Evolutionary conservation across 805 yeast species (phyloP).

Genomic region (Nakazawaea populi): DNA sequence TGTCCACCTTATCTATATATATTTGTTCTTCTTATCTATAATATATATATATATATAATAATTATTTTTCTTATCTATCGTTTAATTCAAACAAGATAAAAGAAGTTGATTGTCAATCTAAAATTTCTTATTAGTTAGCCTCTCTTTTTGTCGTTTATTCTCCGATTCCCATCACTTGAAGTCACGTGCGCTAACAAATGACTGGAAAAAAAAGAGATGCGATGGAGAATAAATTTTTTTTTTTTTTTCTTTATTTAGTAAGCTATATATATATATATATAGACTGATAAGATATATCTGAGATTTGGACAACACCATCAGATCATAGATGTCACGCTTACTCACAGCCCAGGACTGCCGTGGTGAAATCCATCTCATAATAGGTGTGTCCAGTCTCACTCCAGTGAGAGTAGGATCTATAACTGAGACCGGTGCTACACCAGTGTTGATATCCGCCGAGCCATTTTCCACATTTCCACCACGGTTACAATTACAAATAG

Average conservation of each 20-base stretch:
- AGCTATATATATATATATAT: background rate
- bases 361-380: slow-evolving; percentile 50
- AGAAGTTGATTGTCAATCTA: background rate
- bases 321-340: background rate
- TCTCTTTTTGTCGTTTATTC: background rate
- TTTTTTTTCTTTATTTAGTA: background rate
- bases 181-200: background rate
- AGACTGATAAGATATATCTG: background rate
- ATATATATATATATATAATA: no score
- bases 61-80: no score
- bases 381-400: slow-evolving; percentile 47
- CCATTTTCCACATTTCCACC: slow-evolving; percentile 19
- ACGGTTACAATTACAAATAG: slow-evolving; percentile 20
- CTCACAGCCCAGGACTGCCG: slow-evolving; percentile 32
- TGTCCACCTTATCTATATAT: background rate
- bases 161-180: background rate
- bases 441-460: slow-evolving; percentile 39
- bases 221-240: background rate
- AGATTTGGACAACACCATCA: background rate
- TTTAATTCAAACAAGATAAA: no score
- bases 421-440: slow-evolving; percentile 49
- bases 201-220: background rate
- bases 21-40: background rate
- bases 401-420: slow-evolving; percentile 41
- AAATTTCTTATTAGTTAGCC: background rate